Evolutionary conservation across 2,329 filamentous ascomycete species (phyloP), one percentile per base, ranked within the genome.

Genomic region (Cordyceps tenuipes): DNA sequence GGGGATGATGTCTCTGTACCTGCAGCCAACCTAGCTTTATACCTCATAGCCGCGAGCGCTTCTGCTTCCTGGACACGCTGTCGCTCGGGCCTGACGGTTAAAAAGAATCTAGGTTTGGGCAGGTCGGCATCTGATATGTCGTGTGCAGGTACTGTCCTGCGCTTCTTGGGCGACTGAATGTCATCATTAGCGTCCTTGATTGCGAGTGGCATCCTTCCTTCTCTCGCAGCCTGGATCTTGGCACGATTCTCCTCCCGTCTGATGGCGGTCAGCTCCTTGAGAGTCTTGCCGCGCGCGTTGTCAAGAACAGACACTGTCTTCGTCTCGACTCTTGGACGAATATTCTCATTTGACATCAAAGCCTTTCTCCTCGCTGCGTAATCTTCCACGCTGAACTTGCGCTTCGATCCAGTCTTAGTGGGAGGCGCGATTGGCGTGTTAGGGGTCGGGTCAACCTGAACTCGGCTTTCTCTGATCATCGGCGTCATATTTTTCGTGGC

Each of bases 111-210:
- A 48, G 68, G 34, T 34, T 68, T 70, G 5, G 64, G 19, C 41
- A 26, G 5, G 31, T 57, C 69, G 72, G 1, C 64, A 29, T 51
- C 19, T 66, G 65, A 69, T 63, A 4, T 64, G 50, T 79, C 76
- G 34, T 78, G 75, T 3, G 64, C 59, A 10, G 64, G 57, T 3
- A 65, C 41, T 10, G 68, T 62, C 57, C 76, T 79, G 1, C 70
- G 52, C 68, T 86, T 86, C 66, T 77, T 82, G 0, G 84, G 84
- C 2, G 85, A 86, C 34, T 75, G 74, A 48, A 87, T 67, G 64
- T 82, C 79, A 59, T 83, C 77, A 66, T 86, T 86, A 17, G 81
- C 80, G 70, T 75, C 87, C 71, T 87, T 87, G 50, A 75, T 74
- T 8, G 77, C 73, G 12, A 85, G 72, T 1, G 82, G 79, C 61